These are phyloP conservation scores for Sarocladium brachiariae DNA, from an alignment of 2,329 filamentous ascomycete genomes.

Conservation along the genomic window DNA sequence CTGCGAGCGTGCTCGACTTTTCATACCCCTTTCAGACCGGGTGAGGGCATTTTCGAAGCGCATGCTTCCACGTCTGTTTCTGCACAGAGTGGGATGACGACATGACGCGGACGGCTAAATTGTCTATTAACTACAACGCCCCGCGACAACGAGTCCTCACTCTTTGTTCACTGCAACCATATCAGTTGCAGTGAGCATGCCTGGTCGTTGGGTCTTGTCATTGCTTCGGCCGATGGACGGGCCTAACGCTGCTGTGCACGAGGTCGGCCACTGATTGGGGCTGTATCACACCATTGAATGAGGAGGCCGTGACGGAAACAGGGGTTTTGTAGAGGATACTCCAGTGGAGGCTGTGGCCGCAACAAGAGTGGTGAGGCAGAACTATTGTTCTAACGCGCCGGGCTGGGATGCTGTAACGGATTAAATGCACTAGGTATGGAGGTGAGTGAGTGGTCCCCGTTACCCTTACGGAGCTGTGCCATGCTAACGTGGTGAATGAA, in stretches of 20 bases:
- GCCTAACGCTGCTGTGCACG: no score
- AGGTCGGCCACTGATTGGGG: slow-evolving; percentile 38
- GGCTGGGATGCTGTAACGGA: slow-evolving; percentile 12
- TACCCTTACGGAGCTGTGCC: no score
- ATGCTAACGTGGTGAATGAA: slow-evolving; percentile 13
- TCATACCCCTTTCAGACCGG: no score
- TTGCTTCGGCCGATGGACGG: no score
- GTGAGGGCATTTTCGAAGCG: no score
- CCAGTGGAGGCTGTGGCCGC: slow-evolving; percentile 21
- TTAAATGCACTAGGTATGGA: slow-evolving; percentile 11
- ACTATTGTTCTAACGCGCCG: slow-evolving; percentile 20
- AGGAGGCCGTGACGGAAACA: slow-evolving; percentile 22
- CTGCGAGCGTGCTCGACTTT: no score
- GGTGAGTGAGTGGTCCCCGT: slow-evolving; percentile 26
- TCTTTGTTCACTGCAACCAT: no score
- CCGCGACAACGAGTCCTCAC: background rate
- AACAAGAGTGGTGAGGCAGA: slow-evolving; percentile 23
- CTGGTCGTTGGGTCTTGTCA: no score
- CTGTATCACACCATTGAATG: slow-evolving; percentile 34
- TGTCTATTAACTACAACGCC: no score
- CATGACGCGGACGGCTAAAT: background rate
- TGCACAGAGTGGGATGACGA: slow-evolving; percentile 2
- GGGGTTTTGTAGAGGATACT: slow-evolving; percentile 32
- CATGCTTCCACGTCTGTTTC: no score
- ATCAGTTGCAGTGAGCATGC: no score